Base-by-base conservation (phyloP, 2,329 filamentous ascomycete species). In the Aureobasidium lini region DNA sequence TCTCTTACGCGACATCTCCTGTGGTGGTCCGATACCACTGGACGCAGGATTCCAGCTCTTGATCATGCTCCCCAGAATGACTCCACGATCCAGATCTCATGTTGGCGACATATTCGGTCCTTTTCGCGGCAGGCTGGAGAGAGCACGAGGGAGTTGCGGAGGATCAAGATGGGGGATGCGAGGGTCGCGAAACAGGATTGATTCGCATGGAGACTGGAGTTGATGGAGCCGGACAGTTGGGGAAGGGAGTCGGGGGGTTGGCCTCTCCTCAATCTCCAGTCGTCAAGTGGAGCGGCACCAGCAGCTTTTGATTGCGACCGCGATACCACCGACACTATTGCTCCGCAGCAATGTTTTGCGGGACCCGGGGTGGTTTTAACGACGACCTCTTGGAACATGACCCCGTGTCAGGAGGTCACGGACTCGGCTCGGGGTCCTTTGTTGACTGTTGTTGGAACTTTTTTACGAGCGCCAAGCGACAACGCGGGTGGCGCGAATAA, bases 241-340 rank as follows among this genome's bases (percentile, higher is more conserved):
- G 50, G 34, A 37, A n/a, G n/a, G 23, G 50, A n/a, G n/a, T 28
- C 10, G 16, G 50, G 50, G 49, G 36, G n/a, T 43, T 36, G 37
- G 49, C 32, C 28, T 54, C 54, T 57, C 34, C 54, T 47, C 34
- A 48, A 18, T 56, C 31, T 56, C 52, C 52, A 56, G 40, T 28
- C 49, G n/a, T 10, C 28, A 28, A 29, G 52, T 9, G 32, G 15
- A 18, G 39, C 18, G 46, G 46, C 23, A 23, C n/a, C 18, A 36
- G 13, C 34, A 36, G 42, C 16, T 46, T 46, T 56, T 46, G 29
- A 56, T 56, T 56, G 52, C 28, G 40, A 46, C 54, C 54, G 54
- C 54, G 54, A 57, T 57, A 57, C 54, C 54, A 43, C 54, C 54
- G 54, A 40, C 54, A 48, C 54, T 57, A 57, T 57, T 57, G 11